Evolutionary conservation across 106 monocot species (phyloP).

Genomic region (Narthecium ossifragum): DNA sequence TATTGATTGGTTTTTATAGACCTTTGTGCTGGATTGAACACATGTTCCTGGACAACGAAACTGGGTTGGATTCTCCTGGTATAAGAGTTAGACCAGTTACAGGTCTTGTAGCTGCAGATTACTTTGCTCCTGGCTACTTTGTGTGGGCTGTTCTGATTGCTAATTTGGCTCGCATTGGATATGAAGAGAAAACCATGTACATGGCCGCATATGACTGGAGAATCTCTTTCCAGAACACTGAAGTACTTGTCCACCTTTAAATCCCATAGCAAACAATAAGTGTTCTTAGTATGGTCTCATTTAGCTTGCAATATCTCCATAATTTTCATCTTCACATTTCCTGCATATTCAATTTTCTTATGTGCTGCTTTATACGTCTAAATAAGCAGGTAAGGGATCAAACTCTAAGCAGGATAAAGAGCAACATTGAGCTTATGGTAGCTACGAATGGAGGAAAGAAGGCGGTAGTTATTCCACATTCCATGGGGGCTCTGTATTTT

Average conservation of each 20-base stretch:
- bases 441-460: constrained; percentile 35
- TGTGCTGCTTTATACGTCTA: no score
- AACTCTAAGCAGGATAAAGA: constrained; percentile 47
- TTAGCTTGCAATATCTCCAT: not conserved
- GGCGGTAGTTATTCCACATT: constrained; percentile 57
- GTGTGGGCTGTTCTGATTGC: constrained; percentile 54
- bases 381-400: constrained; percentile 39
- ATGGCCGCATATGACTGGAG: constrained; percentile 72
- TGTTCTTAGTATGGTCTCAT: no score
- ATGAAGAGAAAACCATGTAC: constrained; percentile 61
- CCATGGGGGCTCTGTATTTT: constrained; percentile 55
- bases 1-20: constrained; percentile 7
- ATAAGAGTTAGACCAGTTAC: constrained; percentile 43
- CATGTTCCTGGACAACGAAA: constrained; percentile 53
- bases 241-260: constrained; percentile 22
- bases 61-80: constrained; percentile 52
- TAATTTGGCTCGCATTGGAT: constrained; percentile 56
- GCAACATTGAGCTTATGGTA: constrained; percentile 55
- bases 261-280: no score
- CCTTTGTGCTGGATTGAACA: constrained; percentile 60
- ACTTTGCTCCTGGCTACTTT: constrained; percentile 49
- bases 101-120: constrained; percentile 50
- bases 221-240: constrained; percentile 62
- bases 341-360: not conserved
- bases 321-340: not conserved